phyloP scores from a whole-genome alignment of 345 rosid species.

The Adansonia digitata region DNA sequence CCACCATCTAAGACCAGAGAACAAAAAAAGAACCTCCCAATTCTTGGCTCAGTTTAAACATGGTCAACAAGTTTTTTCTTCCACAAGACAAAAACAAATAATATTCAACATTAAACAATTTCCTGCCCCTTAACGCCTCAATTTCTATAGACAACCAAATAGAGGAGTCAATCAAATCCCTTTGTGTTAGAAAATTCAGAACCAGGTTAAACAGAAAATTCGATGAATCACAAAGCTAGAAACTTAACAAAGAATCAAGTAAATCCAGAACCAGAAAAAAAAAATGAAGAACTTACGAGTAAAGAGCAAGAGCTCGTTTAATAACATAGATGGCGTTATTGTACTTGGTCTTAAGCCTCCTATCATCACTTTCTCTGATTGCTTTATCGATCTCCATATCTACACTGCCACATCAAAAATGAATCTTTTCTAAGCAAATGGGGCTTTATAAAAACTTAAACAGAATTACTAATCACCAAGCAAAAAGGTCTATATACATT shows the following conservation, averaged over 20 bases:
- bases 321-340: constrained; percentile 86
- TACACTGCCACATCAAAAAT: constrained; percentile 16
- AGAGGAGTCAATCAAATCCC: not conserved
- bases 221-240: not conserved
- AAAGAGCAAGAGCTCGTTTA: constrained; percentile 78
- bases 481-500: not conserved
- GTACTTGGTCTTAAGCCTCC: constrained; percentile 88
- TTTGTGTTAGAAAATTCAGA: not conserved
- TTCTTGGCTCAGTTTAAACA: not conserved
- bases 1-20: not conserved
- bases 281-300: constrained; percentile 5
- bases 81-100: not conserved
- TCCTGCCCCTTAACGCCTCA: not conserved
- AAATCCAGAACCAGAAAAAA: not conserved
- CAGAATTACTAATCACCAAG: not conserved
- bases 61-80: not conserved
- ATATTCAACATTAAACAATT: not conserved
- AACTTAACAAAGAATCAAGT: constrained; percentile 6
- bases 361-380: constrained; percentile 74
- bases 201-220: not conserved
- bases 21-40: not conserved
- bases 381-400: constrained; percentile 90
- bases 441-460: not conserved
- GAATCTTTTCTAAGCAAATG: not conserved
- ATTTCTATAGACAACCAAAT: not conserved